Base-by-base conservation (phyloP, 305 asterid species). In the Rubia peregrina region DNA sequence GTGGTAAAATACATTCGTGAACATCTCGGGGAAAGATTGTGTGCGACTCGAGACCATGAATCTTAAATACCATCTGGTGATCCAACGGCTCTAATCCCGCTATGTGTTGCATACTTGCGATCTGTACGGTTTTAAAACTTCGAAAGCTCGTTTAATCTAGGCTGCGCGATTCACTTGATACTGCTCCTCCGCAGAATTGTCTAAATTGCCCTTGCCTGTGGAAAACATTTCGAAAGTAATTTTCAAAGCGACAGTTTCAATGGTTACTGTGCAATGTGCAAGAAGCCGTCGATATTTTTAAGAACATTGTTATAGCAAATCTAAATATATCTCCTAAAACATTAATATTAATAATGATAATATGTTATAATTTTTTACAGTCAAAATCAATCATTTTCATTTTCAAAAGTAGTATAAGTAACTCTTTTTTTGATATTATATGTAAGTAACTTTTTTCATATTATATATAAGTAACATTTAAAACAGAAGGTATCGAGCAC, bases 1-100 rank as follows among this genome's bases (percentile, higher is more conserved):
- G 65, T 68, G 59, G 21, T 57, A 42, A 76, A 51, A 38, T 55
- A 71, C 92, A 89, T 86, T 95, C 83, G 89, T 86, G 71, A 33
- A 73, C 49, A 16, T 74, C 38, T 8, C 38, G 78, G 30, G 83
- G 59, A 36, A 22, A 0, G 16, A 64, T 71, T 41, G 46, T 33
- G 8, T 79, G 73, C 67, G 7, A 71, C 76, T 76, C 63, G 79
- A 76, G 61, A 63, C 63, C 26, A 24, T 55, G 70, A 40, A 41
- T 67, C 49, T 69, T n/a, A 78, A 65, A 42, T 22, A 44, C 41
- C 43, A 36, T 17, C 22, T n/a, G 24, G 71, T 67, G 71, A 68
- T 64, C 56, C 59, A 22, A 84, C 86, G 89, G 87, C 79, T 81
- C 3, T 13, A 80, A 81, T 85, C 56, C 65, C 77, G 80, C 80